Percentiles rank a stretch among this genome's conserved stretches.
Conservation (phyloP, 2,329 filamentous ascomycete genomes). For the Fragosphaeria purpurea region DNA sequence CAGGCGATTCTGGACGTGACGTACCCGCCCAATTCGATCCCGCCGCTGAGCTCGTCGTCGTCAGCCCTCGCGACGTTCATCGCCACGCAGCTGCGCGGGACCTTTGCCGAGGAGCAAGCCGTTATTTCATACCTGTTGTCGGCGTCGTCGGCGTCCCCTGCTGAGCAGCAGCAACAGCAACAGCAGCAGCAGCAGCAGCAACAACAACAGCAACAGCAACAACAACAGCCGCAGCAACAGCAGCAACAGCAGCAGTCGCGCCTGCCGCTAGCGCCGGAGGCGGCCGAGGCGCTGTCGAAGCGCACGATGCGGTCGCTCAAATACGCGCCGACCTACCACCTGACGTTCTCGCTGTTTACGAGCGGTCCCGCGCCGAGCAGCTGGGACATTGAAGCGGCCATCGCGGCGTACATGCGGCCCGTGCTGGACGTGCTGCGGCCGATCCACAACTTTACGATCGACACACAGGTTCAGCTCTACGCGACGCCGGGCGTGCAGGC, state of each 20-base stretch:
- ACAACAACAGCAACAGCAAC: too few relatives aligned
- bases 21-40: slow-evolving; percentile 60
- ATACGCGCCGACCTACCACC: slow-evolving; percentile 86
- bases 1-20: slow-evolving; percentile 64
- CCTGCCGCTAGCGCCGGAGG: slow-evolving; percentile 37
- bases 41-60: slow-evolving; percentile 57
- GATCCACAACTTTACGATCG: slow-evolving; percentile 91
- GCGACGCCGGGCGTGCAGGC: slow-evolving; percentile 58
- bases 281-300: slow-evolving; percentile 48
- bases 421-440: slow-evolving; percentile 67
- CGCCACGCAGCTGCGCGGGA: slow-evolving; percentile 62
- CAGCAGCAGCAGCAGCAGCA: too few relatives aligned
- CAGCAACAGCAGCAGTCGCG: slow-evolving; percentile 22
- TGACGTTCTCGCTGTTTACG: slow-evolving; percentile 92
- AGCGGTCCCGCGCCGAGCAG: slow-evolving; percentile 66
- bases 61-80: slow-evolving; percentile 68
- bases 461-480: slow-evolving; percentile 93
- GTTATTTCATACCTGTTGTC: slow-evolving; percentile 69
- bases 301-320: slow-evolving; percentile 79
- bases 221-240: too few relatives aligned
- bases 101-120: slow-evolving; percentile 82
- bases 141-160: slow-evolving; percentile 41
- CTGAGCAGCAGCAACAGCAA: slow-evolving; percentile 10
- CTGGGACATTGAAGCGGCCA: slow-evolving; percentile 81
- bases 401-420: slow-evolving; percentile 72